Evolutionary conservation across 495 filamentous ascomycete genomes (phyloP).

Genomic region (Pyrenopolyporus hunteri): DNA sequence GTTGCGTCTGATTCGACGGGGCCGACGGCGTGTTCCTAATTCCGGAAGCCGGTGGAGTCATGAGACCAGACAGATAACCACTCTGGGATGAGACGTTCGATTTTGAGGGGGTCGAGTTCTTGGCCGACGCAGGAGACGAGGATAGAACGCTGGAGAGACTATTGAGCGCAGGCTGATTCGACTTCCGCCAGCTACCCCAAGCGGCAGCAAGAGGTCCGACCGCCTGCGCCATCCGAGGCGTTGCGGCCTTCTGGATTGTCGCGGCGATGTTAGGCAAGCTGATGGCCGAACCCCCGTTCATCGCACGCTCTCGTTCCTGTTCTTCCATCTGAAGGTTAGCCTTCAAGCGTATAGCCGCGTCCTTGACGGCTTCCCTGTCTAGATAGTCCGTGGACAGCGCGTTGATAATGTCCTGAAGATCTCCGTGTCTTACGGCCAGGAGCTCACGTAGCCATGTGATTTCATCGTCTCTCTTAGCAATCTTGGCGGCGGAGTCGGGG

Average conservation of each 20-base stretch:
- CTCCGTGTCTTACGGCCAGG: conserved; percentile 84
- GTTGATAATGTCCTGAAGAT: conserved; percentile 88
- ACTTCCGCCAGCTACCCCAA: conserved; percentile 74
- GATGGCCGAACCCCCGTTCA: conserved; percentile 62
- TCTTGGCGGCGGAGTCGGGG: conserved; percentile 74
- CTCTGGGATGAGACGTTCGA: conserved; percentile 51
- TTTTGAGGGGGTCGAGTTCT: conserved; percentile 69
- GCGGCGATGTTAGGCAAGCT: conserved; percentile 61
- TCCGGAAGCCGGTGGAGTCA: conserved; percentile 80
- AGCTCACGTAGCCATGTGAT: conserved; percentile 95
- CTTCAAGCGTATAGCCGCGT: conserved; percentile 89
- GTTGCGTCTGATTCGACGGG: conserved; percentile 43
- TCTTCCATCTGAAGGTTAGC: conserved; percentile 97
- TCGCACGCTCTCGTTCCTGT: conserved; percentile 79
- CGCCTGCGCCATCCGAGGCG: conserved; percentile 79
- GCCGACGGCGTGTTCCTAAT: conserved; percentile 60
- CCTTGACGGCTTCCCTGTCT: conserved; percentile 76
- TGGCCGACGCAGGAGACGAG: conserved; percentile 47
- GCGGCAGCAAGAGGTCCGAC: conserved; percentile 79
- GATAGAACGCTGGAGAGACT: conserved; percentile 46
- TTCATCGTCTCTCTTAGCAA: conserved; percentile 89
- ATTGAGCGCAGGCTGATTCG: conserved; percentile 64
- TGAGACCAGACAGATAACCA: conserved; percentile 69
- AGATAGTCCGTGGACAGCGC: conserved; percentile 75
- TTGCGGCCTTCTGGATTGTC: conserved; percentile 63